These are phyloP conservation scores for Trypanosoma brucei DNA, from an alignment of 208 protist genomes.

Conservation along the genomic window DNA sequence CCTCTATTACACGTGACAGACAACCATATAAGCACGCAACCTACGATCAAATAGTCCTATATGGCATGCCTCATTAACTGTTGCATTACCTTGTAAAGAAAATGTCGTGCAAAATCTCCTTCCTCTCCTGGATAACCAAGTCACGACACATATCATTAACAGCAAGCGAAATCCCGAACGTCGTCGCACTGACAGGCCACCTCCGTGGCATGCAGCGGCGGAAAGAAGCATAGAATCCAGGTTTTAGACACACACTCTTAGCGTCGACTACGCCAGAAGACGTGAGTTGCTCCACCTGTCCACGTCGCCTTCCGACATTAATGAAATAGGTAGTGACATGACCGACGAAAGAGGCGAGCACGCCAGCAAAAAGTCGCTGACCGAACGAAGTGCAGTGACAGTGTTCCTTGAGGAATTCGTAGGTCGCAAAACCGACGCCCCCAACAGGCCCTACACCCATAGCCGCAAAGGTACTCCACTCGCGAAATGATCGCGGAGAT, in stretches of 20 bases:
- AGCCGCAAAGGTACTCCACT: slow-evolving; percentile 83
- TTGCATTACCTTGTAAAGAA: too few relatives aligned
- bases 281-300: slow-evolving; percentile 64
- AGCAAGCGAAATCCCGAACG: slow-evolving; percentile 77
- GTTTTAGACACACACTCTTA: slow-evolving; percentile 40
- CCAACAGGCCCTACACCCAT: slow-evolving; percentile 84
- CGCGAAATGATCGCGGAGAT: slow-evolving; percentile 58
- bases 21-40: too few relatives aligned
- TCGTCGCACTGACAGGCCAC: slow-evolving; percentile 61
- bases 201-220: slow-evolving; percentile 73
- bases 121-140: slow-evolving; percentile 36
- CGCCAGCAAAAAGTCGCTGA: slow-evolving; percentile 63
- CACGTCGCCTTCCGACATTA: slow-evolving; percentile 76
- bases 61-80: too few relatives aligned
- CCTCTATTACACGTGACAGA: too few relatives aligned
- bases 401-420: slow-evolving; percentile 78
- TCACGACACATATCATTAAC: slow-evolving; percentile 78
- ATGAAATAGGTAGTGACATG: slow-evolving; percentile 87
- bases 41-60: too few relatives aligned
- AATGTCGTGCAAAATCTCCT: too few relatives aligned
- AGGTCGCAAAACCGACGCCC: slow-evolving; percentile 87
- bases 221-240: slow-evolving; percentile 43
- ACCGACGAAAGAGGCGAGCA: slow-evolving; percentile 57
- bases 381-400: slow-evolving; percentile 60
- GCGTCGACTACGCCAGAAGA: slow-evolving; percentile 37